phyloP scores from a whole-genome alignment of 108 stramenopile genomes.

The Seminavis robusta region DNA sequence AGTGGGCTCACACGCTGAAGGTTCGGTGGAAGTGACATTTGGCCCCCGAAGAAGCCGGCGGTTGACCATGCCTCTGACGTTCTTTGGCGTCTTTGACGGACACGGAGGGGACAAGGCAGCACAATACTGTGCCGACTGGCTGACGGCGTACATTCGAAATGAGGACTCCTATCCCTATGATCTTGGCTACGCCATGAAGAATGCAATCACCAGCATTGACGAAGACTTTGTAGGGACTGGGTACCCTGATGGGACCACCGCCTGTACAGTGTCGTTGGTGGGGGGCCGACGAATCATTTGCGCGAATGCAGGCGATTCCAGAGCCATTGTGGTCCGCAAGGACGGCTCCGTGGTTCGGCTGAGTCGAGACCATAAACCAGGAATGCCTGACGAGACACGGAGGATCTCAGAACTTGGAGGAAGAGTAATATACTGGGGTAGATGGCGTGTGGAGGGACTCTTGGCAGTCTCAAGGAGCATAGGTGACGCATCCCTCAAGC shows the following conservation, averaged over 20 bases:
- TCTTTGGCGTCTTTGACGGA: slow-evolving; percentile 91
- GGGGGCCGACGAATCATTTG: slow-evolving; percentile 80
- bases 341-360: slow-evolving; percentile 81
- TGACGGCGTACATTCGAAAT: slow-evolving; percentile 67
- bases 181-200: slow-evolving; percentile 71
- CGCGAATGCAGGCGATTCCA: slow-evolving; percentile 95
- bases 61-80: slow-evolving; percentile 56
- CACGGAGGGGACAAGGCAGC: slow-evolving; percentile 92
- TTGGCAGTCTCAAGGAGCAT: slow-evolving; percentile 92
- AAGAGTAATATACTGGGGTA: slow-evolving; percentile 87
- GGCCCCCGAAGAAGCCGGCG: slow-evolving; percentile 27
- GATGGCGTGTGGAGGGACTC: slow-evolving; percentile 95
- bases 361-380: slow-evolving; percentile 92
- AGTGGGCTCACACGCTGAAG: slow-evolving; percentile 8
- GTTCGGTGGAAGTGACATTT: slow-evolving; percentile 34
- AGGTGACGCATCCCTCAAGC: slow-evolving; percentile 91
- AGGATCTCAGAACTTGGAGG: slow-evolving; percentile 90
- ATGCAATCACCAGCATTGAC: slow-evolving; percentile 69
- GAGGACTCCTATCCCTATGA: slow-evolving; percentile 68
- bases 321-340: slow-evolving; percentile 85
- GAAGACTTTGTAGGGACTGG: slow-evolving; percentile 79
- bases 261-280: slow-evolving; percentile 70
- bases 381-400: slow-evolving; percentile 80
- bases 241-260: slow-evolving; percentile 79
- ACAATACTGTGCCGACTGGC: slow-evolving; percentile 87